These are phyloP conservation scores for Soucietia sequanensis DNA, from an alignment of 805 yeast species.

Conservation along the genomic window DNA sequence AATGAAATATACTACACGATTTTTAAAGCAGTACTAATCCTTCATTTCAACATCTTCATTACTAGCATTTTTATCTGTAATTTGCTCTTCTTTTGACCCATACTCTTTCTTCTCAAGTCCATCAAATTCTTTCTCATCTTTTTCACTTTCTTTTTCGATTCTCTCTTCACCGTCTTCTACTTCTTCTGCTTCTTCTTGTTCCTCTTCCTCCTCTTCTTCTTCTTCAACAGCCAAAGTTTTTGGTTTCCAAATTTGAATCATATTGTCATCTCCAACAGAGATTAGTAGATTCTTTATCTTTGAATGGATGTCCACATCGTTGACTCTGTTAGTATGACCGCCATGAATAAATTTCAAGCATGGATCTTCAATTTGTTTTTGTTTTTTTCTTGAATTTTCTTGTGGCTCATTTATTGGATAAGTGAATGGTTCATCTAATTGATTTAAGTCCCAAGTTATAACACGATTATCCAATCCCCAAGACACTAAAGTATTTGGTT, in stretches of 20 bases:
- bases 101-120: too few species aligned
- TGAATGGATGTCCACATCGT: conserved; percentile 70
- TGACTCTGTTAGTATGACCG: conserved; percentile 73
- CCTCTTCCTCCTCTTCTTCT: conserved; percentile 30
- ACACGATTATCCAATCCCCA: conserved; percentile 67
- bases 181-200: too few species aligned
- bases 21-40: too few species aligned
- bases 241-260: conserved; percentile 76
- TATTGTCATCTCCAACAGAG: conserved; percentile 72
- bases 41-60: too few species aligned
- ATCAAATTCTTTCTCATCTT: too few species aligned
- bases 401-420: conserved; percentile 31
- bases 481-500: conserved; percentile 51
- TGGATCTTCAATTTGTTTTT: conserved; percentile 60
- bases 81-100: too few species aligned
- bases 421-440: conserved; percentile 52
- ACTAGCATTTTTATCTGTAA: too few species aligned
- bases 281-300: conserved; percentile 54
- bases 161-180: background rate
- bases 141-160: too few species aligned
- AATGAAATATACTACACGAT: too few species aligned
- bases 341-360: conserved; percentile 80
- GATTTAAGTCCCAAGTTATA: conserved; percentile 69
- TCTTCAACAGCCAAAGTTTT: conserved; percentile 45
- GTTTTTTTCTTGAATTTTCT: conserved; percentile 54